phyloP scores from a whole-genome alignment of 164 flowering plant genomes.

The Magnolia changhungtana region DNA sequence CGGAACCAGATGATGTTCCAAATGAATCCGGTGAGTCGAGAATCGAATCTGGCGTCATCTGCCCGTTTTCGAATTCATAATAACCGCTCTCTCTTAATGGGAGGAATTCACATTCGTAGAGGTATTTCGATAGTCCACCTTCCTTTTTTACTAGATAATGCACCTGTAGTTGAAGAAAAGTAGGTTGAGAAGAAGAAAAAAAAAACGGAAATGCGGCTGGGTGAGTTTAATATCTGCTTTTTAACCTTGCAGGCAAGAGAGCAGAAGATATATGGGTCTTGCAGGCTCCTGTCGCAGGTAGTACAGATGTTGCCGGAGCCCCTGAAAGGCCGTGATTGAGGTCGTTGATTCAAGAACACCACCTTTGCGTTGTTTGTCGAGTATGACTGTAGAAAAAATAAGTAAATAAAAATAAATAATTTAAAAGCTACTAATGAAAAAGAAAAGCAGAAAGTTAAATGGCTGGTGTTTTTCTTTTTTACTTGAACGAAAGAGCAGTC shows the following conservation, averaged over 20 bases:
- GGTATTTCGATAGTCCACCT: constrained; percentile 44
- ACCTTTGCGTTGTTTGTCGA: constrained; percentile 77
- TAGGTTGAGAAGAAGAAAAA: background rate
- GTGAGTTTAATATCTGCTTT: background rate
- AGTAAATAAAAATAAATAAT: background rate
- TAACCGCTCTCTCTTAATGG: constrained; percentile 31
- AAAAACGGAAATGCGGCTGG: background rate
- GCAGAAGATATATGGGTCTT: constrained; percentile 72
- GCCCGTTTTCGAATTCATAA: constrained; percentile 43
- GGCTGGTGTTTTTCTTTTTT: constrained; percentile 7
- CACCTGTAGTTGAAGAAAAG: constrained; percentile 33
- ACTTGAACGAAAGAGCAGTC: constrained; percentile 79
- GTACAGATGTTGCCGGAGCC: constrained; percentile 62
- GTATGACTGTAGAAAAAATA: constrained; percentile 47
- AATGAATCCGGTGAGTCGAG: constrained; percentile 53
- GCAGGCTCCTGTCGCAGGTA: constrained; percentile 71
- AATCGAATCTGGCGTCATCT: constrained; percentile 63
- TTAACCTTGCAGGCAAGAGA: constrained; percentile 88
- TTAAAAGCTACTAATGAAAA: background rate
- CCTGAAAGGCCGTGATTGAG: constrained; percentile 51
- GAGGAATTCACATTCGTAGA: constrained; percentile 47
- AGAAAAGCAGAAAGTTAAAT: background rate
- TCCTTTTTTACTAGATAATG: constrained; percentile 41
- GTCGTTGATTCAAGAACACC: constrained; percentile 69
- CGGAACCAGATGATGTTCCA: constrained; percentile 40